These are phyloP conservation scores for Scedosporium apiospermum DNA, from an alignment of 2,329 filamentous ascomycete genomes.

Conservation along the genomic window DNA sequence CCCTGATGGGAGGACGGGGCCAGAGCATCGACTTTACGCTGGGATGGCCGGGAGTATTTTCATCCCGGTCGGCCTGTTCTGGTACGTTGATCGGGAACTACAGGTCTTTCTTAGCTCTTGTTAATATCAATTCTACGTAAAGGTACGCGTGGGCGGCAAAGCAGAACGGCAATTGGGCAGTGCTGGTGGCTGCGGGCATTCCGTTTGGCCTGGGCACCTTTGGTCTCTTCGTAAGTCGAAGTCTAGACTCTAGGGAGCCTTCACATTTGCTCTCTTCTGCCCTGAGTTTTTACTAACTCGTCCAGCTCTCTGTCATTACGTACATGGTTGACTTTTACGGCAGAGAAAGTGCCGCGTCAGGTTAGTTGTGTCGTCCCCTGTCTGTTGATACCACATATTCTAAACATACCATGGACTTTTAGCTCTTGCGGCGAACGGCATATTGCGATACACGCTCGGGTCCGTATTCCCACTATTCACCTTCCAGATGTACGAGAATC, in stretches of 20 bases:
- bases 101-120: too few species aligned
- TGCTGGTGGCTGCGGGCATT: conserved; percentile 11
- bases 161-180: conserved; percentile 9
- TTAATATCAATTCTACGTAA: too few species aligned
- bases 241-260: not conserved
- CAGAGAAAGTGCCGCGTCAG: conserved; percentile 9
- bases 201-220: conserved; percentile 8
- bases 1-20: not conserved
- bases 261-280: too few species aligned
- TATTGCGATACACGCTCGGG: conserved; percentile 30
- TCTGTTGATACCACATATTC: too few species aligned
- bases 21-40: conserved; percentile 12
- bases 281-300: not conserved
- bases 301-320: conserved; percentile 7
- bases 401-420: too few species aligned
- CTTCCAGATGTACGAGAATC: conserved; percentile 15
- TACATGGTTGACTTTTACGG: conserved; percentile 14
- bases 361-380: not conserved
- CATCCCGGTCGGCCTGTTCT: conserved; percentile 12
- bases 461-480: conserved; percentile 35
- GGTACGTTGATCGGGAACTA: not conserved
- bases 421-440: conserved; percentile 29
- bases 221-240: not conserved
- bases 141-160: conserved; percentile 10
- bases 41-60: conserved; percentile 13